Evolutionary conservation across 2,329 filamentous ascomycete species (phyloP).

Genomic region (Stachybotrys echinatus): DNA sequence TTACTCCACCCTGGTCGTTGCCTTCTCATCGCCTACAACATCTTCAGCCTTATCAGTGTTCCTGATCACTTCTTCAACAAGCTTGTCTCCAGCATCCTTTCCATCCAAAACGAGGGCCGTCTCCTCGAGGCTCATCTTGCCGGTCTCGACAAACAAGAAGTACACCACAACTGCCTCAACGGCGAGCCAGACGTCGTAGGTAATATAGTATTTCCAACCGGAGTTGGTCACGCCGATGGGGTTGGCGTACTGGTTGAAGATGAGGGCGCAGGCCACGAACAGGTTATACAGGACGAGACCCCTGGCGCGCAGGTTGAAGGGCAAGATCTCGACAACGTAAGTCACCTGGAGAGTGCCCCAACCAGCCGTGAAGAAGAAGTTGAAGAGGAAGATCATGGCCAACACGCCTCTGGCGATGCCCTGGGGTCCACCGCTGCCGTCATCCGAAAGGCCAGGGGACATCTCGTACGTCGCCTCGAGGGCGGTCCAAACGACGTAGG

Average conservation of each 20-base stretch:
- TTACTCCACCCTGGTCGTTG: no score
- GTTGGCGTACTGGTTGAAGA: conserved; percentile 36
- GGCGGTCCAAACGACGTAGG: conserved; percentile 11
- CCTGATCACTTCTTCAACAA: background rate
- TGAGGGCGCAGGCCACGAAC: conserved; percentile 13
- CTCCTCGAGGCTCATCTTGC: conserved; percentile 6
- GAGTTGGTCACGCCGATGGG: conserved; percentile 23
- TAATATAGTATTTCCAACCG: conserved; percentile 8
- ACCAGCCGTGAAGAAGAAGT: conserved; percentile 26
- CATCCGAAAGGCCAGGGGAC: conserved; percentile 8
- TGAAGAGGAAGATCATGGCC: conserved; percentile 22
- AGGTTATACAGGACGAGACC: conserved; percentile 16
- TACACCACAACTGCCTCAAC: conserved; percentile 6
- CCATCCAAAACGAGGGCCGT: conserved; percentile 5
- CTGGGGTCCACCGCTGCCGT: conserved; percentile 3
- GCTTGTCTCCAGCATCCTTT: conserved; percentile 3
- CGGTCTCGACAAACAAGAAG: conserved; percentile 7
- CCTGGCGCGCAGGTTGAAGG: conserved; percentile 24
- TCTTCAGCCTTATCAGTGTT: background rate
- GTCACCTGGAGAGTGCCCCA: conserved; percentile 34
- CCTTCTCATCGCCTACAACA: no score
- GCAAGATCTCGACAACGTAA: conserved; percentile 40
- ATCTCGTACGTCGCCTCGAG: conserved; percentile 11
- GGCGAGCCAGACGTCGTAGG: conserved; percentile 7
- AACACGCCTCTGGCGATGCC: conserved; percentile 16